A percentile compares a stretch with the other conserved stretches of the same genome.
These are phyloP conservation scores for Lactarius hengduanensis DNA, from an alignment of 768 basidiomycete genomes.

Conservation along the genomic window DNA sequence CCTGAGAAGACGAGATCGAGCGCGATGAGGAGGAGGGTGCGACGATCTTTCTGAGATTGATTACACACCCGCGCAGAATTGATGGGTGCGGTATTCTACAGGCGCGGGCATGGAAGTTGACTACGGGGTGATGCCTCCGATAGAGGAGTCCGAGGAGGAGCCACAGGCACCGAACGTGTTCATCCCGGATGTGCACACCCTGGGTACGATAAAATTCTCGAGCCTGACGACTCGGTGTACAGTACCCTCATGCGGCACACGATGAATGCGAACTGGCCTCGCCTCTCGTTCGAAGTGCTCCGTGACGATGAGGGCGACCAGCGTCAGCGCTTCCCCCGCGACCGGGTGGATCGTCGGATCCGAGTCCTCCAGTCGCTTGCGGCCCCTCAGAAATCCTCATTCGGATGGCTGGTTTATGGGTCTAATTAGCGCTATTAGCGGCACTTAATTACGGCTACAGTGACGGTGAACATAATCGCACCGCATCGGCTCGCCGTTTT, in stretches of 20 bases:
- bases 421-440: no score
- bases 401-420: no score
- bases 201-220: slow-evolving; percentile 85
- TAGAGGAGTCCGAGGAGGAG: slow-evolving; percentile 77
- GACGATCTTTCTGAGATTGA: slow-evolving; percentile 1
- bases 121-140: slow-evolving; percentile 67
- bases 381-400: no score
- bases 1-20: slow-evolving; percentile 97
- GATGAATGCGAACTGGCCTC: slow-evolving; percentile 92
- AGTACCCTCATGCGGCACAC: slow-evolving; percentile 80
- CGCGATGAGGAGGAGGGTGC: slow-evolving; percentile 75
- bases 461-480: no score
- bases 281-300: slow-evolving; percentile 92
- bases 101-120: slow-evolving; percentile 83
- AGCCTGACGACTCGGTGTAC: slow-evolving; percentile 93
- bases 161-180: slow-evolving; percentile 60
- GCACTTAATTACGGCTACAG: no score
- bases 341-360: slow-evolving; percentile 73
- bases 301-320: slow-evolving; percentile 88
- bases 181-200: slow-evolving; percentile 73
- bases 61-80: slow-evolving; percentile 20
- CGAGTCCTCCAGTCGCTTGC: no score
- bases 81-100: slow-evolving; percentile 37
- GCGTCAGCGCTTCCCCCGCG: slow-evolving; percentile 85
- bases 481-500: no score